phyloP scores from a whole-genome alignment of 208 protist species.

The Wallacemonas sp. region DNA sequence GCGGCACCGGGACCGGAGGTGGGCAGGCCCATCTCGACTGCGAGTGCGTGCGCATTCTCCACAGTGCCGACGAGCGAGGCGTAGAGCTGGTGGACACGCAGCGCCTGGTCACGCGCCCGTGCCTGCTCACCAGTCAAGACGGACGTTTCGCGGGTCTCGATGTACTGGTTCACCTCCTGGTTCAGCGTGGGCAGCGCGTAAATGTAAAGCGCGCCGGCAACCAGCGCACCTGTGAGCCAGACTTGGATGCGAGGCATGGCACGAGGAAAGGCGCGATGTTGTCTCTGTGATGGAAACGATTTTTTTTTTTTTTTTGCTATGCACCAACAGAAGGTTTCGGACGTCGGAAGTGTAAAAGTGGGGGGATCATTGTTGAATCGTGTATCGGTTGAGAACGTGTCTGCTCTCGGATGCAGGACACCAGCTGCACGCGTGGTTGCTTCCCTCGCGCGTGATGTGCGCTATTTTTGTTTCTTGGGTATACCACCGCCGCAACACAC shows the following conservation, averaged over 20 bases:
- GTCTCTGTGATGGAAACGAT: too few species aligned
- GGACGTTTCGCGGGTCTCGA: conserved; percentile 1
- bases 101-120: neutral
- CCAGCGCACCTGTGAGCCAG: conserved; percentile 32
- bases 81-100: conserved; percentile 19
- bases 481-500: too few species aligned
- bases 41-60: conserved; percentile 24
- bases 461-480: too few species aligned
- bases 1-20: conserved; percentile 1
- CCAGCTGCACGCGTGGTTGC: too few species aligned
- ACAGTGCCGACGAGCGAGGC: conserved; percentile 6
- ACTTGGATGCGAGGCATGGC: conserved; percentile 53
- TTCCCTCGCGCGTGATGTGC: too few species aligned
- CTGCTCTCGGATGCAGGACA: too few species aligned
- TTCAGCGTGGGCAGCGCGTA: conserved; percentile 8
- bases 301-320: too few species aligned
- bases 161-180: conserved; percentile 11
- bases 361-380: too few species aligned
- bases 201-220: conserved; percentile 31
- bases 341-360: too few species aligned
- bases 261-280: too few species aligned
- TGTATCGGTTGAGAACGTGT: too few species aligned
- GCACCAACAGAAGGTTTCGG: too few species aligned
- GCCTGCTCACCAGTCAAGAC: conserved; percentile 6
- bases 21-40: conserved; percentile 26